Conservation (phyloP, 1,139 yeast species). For the Lodderomyces beijingensis region DNA sequence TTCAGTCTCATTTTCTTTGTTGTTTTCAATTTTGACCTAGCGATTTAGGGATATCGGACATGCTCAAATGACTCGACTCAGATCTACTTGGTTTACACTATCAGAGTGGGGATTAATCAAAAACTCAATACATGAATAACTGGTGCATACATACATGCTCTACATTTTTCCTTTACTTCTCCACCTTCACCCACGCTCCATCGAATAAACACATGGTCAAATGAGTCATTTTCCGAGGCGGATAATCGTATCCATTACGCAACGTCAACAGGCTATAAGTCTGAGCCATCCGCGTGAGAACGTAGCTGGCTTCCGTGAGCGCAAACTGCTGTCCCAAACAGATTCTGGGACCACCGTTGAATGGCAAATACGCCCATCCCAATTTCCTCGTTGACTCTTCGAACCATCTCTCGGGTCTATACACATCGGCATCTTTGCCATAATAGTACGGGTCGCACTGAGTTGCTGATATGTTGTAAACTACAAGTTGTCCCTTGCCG, state of each 20-base stretch:
- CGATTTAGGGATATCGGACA: too few species aligned
- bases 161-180: too few species aligned
- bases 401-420: slow-evolving; percentile 49
- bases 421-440: slow-evolving; percentile 44
- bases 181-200: slow-evolving; percentile 20
- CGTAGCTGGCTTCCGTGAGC: slow-evolving; percentile 39
- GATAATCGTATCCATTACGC: slow-evolving; percentile 16
- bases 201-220: slow-evolving; percentile 26
- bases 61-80: too few species aligned
- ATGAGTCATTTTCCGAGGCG: slow-evolving; percentile 22
- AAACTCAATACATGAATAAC: too few species aligned
- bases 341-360: slow-evolving; percentile 43
- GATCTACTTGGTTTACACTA: too few species aligned
- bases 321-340: slow-evolving; percentile 47
- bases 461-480: slow-evolving; percentile 34
- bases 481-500: slow-evolving; percentile 36
- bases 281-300: slow-evolving; percentile 27
- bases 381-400: slow-evolving; percentile 23
- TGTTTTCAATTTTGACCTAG: too few species aligned
- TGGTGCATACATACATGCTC: too few species aligned
- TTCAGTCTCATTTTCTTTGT: not conserved
- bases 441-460: slow-evolving; percentile 39
- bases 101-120: too few species aligned
- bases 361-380: slow-evolving; percentile 43
- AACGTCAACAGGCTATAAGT: slow-evolving; percentile 28